Base-by-base conservation (phyloP, 148 eudicot genomes). In the Suaeda aralocaspica region DNA sequence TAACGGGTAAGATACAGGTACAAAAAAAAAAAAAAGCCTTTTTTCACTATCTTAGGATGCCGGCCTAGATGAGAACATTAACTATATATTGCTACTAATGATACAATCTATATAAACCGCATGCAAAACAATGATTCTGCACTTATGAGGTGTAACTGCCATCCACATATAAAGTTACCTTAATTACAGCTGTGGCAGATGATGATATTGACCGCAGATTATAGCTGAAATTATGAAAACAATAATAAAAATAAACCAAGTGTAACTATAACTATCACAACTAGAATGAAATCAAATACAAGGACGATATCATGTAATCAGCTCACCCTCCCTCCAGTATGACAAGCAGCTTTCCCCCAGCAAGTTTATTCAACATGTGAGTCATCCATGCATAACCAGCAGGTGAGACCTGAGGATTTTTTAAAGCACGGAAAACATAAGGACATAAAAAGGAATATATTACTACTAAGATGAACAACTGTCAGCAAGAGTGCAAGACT, bases 241-340 rank as follows among this genome's bases (percentile, higher is more conserved):
- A 76, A 66, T 36, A 36, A 36, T 50, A 68, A 62, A 64, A 36
- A 36, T 12, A 68, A 55, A 76, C 15, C 12, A 66, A 36, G 49
- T 15, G 22, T 36, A 74, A 56, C 9, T 31, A 22, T 22, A 48
- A 39, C 16, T 6, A 59, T 2, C 26, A 36, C 10, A 10, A n/a
- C 10, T n/a, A 13, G 0, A 14, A 68, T 73, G 21, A 13, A 25
- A 45, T 24, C 69, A 59, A 24, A 46, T 50, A 71, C n/a, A 19
- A 3, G 28, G 19, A 45, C 9, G 41, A 29, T 16, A 42, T 55
- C 2, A 73, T 29, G 22, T n/a, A 6, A 15, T 56, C 59, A 68
- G 82, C 97, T 68, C 71, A 94, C 97, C 99, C 99, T 80, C 99
- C 99, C 86, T 94, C 99, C 59, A 94, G 93, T 53, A 94, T 87